Conservation (phyloP, 139 green algal species). For the Chlorella sp. region DNA sequence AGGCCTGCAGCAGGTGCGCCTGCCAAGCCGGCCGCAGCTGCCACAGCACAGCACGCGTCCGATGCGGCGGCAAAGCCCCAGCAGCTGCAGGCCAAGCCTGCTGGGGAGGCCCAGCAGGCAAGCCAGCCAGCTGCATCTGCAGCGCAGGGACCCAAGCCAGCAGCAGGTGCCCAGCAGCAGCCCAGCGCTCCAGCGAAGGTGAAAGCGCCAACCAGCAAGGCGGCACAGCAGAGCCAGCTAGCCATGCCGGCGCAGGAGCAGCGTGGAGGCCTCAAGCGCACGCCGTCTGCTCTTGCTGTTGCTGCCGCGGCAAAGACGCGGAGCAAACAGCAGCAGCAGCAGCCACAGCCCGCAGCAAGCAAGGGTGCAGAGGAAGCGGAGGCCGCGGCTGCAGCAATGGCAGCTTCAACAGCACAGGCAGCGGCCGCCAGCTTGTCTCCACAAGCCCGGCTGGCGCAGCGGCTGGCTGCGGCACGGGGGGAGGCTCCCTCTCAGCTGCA, state of each 20-base stretch:
- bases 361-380: background rate
- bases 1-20: background rate
- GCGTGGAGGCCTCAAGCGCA: too few species aligned
- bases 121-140: too few species aligned
- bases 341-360: background rate
- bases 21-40: background rate
- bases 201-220: too few species aligned
- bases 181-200: background rate
- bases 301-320: too few species aligned
- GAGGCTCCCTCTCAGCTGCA: background rate
- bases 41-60: too few species aligned
- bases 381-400: background rate
- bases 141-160: too few species aligned
- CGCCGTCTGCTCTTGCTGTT: too few species aligned
- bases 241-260: too few species aligned
- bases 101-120: too few species aligned
- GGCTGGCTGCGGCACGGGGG: background rate
- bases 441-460: background rate
- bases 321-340: background rate
- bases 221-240: too few species aligned
- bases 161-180: background rate
- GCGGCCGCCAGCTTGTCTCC: background rate
- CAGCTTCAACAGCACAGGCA: background rate
- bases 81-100: too few species aligned
- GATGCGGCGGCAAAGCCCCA: too few species aligned